Base-by-base conservation (phyloP, 2,329 filamentous ascomycete genomes). In the Arachnopeziza araneosa region DNA sequence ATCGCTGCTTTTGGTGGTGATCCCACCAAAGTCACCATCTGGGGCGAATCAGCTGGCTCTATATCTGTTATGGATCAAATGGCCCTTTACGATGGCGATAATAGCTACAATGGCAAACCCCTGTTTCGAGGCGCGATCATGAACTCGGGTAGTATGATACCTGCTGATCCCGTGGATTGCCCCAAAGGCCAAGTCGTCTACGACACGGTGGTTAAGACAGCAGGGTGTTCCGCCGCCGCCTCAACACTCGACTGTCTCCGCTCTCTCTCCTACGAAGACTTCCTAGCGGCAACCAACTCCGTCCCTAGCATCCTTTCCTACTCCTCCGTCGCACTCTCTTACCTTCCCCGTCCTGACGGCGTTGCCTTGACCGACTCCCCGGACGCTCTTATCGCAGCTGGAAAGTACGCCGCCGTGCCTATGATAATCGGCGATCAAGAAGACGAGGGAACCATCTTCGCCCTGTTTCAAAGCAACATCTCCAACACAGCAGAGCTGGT, bases 61-160 rank as follows among this genome's bases (percentile, higher is more conserved):
- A 91, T 92, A 63, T 91, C 88, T 0, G 88, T 90, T 1, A 82
- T 88, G 54, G 83, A 92, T 68, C 90, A 93, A 66, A 91, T 91
- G 83, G 76, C 84, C 1, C 76, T 93, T 12, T 91, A 90, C 66
- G 82, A 84, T 36, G 90, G 90, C 7, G 78, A 93, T 72, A 83
- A 84, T 70, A 86, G 78, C 0, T 92, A 93, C 76, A 91, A 92
- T 1, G 88, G 86, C 57, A 85, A 88, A 67, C 78, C 85, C 1
- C 79, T 95, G 0, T 93, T 95, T 80, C 83, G 87, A 24, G 89
- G 78, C 1, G 89, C 79, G 24, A 93, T 93, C 67, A 93, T 95
- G 89, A 83, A 89, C 75, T 89, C 85, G 1, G 88, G 88, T 1
- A 84, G 79, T 59, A 72, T 87, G 1, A 74, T 83, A 0, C 87